phyloP scores from a whole-genome alignment of 345 rosid species.

The Populus tremula region DNA sequence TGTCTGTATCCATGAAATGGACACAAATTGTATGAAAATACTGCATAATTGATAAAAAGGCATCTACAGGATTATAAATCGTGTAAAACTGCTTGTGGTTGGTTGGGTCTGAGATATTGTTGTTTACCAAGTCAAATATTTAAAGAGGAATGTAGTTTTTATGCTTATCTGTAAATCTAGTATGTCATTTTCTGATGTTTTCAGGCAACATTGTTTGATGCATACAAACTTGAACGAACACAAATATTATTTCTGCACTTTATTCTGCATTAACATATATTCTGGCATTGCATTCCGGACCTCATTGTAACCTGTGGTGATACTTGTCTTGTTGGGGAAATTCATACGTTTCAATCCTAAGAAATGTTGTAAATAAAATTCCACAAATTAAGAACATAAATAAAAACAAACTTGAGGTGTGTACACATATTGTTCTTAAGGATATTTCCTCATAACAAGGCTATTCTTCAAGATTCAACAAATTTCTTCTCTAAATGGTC shows the following conservation, averaged over 20 bases:
- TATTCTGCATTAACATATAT: not conserved
- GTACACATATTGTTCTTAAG: too few relatives aligned
- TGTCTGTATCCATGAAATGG: constrained; percentile 22
- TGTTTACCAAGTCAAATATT: constrained; percentile 9
- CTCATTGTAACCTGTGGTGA: too few relatives aligned
- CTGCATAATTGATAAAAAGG: not conserved
- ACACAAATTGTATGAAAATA: constrained; percentile 11
- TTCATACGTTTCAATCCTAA: not conserved
- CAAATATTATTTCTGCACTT: not conserved
- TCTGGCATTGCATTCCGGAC: too few relatives aligned
- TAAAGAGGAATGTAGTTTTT: not conserved
- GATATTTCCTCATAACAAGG: too few relatives aligned
- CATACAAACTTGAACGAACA: not conserved
- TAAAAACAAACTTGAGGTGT: too few relatives aligned
- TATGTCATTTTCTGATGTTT: not conserved
- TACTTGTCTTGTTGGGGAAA: not conserved
- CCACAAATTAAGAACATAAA: too few relatives aligned
- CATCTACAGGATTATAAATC: not conserved
- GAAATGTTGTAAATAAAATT: not conserved
- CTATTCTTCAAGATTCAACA: too few relatives aligned
- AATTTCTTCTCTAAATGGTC: too few relatives aligned
- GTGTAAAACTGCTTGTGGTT: not conserved
- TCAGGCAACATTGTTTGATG: not conserved
- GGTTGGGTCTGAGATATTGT: constrained; percentile 2
- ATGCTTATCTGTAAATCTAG: not conserved